Evolutionary conservation across 495 filamentous ascomycete species (phyloP).

Genomic region (Talaromyces liani): DNA sequence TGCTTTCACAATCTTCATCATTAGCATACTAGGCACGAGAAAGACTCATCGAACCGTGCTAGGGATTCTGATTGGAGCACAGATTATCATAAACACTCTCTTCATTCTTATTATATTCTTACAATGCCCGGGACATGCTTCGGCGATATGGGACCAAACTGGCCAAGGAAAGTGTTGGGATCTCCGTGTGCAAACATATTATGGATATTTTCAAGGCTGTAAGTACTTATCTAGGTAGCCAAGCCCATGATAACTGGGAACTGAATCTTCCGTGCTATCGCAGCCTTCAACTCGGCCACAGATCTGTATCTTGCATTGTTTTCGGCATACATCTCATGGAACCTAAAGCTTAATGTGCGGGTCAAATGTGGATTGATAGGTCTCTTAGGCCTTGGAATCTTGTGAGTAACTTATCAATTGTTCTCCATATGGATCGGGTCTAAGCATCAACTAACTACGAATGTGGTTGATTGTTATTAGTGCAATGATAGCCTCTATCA

Average conservation of each 20-base stretch:
- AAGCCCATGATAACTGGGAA: not conserved
- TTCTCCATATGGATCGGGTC: not conserved
- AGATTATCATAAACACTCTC: constrained; percentile 19
- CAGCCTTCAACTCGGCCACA: constrained; percentile 35
- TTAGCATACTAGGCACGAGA: constrained; percentile 27
- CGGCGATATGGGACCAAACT: constrained; percentile 30
- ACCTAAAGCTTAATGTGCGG: constrained; percentile 30
- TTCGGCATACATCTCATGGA: constrained; percentile 37
- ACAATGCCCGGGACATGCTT: constrained; percentile 28
- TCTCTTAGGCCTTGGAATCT: constrained; percentile 36
- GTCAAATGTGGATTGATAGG: constrained; percentile 39
- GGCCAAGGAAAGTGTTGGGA: constrained; percentile 24
- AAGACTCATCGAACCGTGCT: constrained; percentile 21
- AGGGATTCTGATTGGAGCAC: constrained; percentile 23
- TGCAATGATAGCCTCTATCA: constrained; percentile 26
- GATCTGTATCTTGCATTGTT: constrained; percentile 45
- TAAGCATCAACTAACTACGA: not conserved
- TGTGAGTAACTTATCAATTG: constrained; percentile 22
- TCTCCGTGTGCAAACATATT: constrained; percentile 27
- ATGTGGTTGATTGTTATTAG: constrained; percentile 3
- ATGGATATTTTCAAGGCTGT: constrained; percentile 33
- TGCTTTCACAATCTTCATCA: constrained; percentile 34
- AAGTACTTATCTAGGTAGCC: constrained; percentile 9
- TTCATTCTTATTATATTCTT: constrained; percentile 31
- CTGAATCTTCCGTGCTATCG: not conserved